A percentile compares a stretch with the other conserved stretches of the same genome.
Evolutionary conservation across 768 basidiomycete species (phyloP).

Genomic region (Favolaschia claudopus): DNA sequence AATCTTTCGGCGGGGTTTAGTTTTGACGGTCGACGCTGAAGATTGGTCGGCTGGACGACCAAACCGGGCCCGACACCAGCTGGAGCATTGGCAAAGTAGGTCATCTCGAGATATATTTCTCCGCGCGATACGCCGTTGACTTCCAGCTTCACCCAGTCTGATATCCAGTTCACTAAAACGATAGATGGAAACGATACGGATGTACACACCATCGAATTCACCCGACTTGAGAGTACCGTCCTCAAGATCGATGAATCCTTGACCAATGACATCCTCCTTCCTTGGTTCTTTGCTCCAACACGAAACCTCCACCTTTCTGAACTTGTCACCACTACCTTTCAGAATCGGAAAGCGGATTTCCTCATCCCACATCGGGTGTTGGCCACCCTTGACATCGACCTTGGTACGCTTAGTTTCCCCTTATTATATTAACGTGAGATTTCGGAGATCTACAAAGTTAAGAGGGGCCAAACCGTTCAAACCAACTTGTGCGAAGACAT

Average conservation of each 20-base stretch:
- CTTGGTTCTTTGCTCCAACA: conserved; percentile 83
- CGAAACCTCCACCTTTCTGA: conserved; percentile 71
- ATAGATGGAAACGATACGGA: background rate
- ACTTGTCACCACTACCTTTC: conserved; percentile 60
- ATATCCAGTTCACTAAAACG: conserved; percentile 40
- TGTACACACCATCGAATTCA: conserved; percentile 85
- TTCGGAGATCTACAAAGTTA: background rate
- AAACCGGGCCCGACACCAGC: conserved; percentile 45
- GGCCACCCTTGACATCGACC: conserved; percentile 85
- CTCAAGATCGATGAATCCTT: conserved; percentile 75
- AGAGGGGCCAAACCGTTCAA: conserved; percentile 52
- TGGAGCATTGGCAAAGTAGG: conserved; percentile 81
- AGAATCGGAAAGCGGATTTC: conserved; percentile 82
- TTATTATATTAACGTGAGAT: conserved; percentile 28
- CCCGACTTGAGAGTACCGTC: conserved; percentile 84
- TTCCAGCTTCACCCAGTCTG: conserved; percentile 75
- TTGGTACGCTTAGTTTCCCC: conserved; percentile 73
- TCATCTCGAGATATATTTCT: conserved; percentile 92
- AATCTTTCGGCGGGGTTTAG: conserved; percentile 59
- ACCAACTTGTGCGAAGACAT: conserved; percentile 77
- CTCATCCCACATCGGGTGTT: conserved; percentile 93
- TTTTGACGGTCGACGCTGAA: conserved; percentile 62
- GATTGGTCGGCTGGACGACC: conserved; percentile 36
- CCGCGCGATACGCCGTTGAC: conserved; percentile 74
- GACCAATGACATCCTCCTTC: conserved; percentile 80